phyloP scores from a whole-genome alignment of 2,329 filamentous ascomycete genomes.

The Colletotrichum lini region DNA sequence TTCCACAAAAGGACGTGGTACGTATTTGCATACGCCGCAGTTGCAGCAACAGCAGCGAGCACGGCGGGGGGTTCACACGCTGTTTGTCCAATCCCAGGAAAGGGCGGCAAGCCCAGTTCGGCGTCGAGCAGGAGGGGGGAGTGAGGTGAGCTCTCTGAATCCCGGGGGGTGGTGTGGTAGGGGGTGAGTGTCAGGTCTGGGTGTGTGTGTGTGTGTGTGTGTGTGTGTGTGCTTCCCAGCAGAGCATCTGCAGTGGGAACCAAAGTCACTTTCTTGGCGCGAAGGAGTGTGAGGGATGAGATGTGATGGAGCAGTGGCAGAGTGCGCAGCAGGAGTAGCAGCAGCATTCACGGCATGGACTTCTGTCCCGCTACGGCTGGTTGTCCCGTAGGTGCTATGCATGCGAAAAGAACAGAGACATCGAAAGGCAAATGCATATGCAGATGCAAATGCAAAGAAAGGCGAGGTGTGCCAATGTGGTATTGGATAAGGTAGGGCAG shows the following conservation, averaged over 20 bases:
- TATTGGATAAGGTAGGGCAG: not conserved
- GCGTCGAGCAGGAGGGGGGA: slow-evolving; percentile 39
- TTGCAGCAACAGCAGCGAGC: slow-evolving; percentile 23
- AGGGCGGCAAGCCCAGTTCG: slow-evolving; percentile 32
- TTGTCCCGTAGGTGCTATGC: not conserved
- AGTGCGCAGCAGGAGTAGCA: not conserved
- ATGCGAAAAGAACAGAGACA: no score
- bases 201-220: slow-evolving; percentile 19
- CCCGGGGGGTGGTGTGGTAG: slow-evolving; percentile 10
- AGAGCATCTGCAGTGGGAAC: not conserved
- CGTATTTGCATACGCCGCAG: slow-evolving; percentile 23
- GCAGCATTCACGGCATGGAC: slow-evolving; percentile 30
- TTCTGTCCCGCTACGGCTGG: not conserved
- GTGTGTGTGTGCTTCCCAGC: slow-evolving; percentile 32
- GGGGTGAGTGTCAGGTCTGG: slow-evolving; percentile 33
- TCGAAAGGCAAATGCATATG: not conserved
- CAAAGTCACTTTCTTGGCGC: slow-evolving; percentile 37
- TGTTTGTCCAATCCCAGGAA: slow-evolving; percentile 43
- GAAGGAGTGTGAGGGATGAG: slow-evolving; percentile 36
- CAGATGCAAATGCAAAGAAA: not conserved
- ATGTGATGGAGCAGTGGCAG: slow-evolving; percentile 35
- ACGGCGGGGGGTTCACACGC: slow-evolving; percentile 41
- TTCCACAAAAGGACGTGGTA: slow-evolving; percentile 18
- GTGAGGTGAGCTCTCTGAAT: slow-evolving; percentile 14
- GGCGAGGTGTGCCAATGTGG: not conserved